Percentiles rank a stretch among this genome's conserved stretches.
Evolutionary conservation across 2,329 filamentous ascomycete genomes (phyloP).

Genomic region (Coleophoma cylindrospora): DNA sequence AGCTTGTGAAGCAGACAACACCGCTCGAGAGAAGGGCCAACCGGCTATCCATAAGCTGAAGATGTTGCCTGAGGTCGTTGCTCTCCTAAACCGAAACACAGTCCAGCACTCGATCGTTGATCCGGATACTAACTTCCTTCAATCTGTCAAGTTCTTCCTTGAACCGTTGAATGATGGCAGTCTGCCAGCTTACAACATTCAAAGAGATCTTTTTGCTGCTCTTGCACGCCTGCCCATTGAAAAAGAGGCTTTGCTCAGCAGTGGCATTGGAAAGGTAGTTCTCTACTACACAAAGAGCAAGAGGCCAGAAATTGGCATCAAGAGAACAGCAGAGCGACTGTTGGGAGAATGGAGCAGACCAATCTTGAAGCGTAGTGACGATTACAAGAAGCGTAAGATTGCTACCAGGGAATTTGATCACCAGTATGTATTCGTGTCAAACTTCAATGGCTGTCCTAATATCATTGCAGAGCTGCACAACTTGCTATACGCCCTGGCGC

Average conservation of each 20-base stretch:
- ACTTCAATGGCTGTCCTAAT: conserved; percentile 5
- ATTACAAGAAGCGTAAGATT: conserved; percentile 80
- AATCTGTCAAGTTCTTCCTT: conserved; percentile 94
- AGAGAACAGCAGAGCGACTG: conserved; percentile 88
- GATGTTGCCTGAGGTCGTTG: conserved; percentile 85
- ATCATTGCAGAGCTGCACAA: conserved; percentile 22
- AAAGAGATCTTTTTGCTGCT: conserved; percentile 85
- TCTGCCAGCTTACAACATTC: conserved; percentile 93
- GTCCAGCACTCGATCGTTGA: conserved; percentile 82
- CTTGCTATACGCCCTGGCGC: conserved; percentile 27
- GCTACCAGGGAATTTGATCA: conserved; percentile 61
- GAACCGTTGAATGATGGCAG: conserved; percentile 93
- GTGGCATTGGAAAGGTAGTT: conserved; percentile 92
- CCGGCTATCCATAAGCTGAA: conserved; percentile 91
- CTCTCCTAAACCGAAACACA: conserved; percentile 83
- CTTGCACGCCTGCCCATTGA: conserved; percentile 79
- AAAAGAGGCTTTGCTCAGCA: conserved; percentile 85
- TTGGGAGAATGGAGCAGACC: conserved; percentile 93
- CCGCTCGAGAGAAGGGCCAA: conserved; percentile 70
- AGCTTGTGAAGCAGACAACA: conserved; percentile 82
- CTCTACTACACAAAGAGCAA: conserved; percentile 97
- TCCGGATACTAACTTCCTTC: conserved; percentile 90
- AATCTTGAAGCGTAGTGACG: conserved; percentile 87
- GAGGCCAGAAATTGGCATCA: conserved; percentile 81
- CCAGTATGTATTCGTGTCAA: conserved; percentile 39